phyloP scores from a whole-genome alignment of 106 monocot species.

The Dactylorhiza incarnata region DNA sequence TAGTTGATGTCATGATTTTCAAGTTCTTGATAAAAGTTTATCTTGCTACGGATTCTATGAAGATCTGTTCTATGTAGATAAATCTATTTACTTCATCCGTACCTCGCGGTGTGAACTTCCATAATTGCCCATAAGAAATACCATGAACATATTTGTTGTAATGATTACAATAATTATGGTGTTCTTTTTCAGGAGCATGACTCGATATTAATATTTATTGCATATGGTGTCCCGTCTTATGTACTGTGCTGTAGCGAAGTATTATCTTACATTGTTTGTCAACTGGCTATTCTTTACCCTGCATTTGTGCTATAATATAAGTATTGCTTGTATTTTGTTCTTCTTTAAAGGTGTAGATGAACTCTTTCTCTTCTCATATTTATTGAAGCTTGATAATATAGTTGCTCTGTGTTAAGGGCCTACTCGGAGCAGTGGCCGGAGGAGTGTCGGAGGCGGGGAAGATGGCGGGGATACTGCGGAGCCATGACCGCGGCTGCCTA shows the following conservation, averaged over 20 bases:
- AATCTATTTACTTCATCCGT: not conserved
- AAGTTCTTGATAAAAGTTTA: not conserved
- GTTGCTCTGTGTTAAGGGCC: too few species aligned
- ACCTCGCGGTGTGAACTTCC: not conserved
- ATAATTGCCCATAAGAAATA: not conserved
- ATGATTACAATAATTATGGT: not conserved
- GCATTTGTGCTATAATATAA: not conserved
- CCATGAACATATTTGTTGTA: not conserved
- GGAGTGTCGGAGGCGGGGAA: too few species aligned
- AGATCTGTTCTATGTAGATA: not conserved
- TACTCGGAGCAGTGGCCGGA: too few species aligned
- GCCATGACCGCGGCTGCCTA: too few species aligned
- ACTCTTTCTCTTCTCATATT: not conserved
- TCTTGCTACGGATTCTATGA: not conserved
- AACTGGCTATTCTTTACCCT: not conserved
- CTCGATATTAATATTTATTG: not conserved
- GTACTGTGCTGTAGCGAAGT: not conserved
- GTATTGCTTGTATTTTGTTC: not conserved
- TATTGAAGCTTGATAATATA: not conserved
- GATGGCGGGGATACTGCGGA: too few species aligned
- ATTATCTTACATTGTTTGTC: not conserved
- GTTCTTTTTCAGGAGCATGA: not conserved
- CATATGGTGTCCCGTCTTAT: not conserved
- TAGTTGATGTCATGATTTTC: not conserved
- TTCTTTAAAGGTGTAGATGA: not conserved